Evolutionary conservation across 352 stramenopile genomes (phyloP).

Genomic region (Pythium chondricola): DNA sequence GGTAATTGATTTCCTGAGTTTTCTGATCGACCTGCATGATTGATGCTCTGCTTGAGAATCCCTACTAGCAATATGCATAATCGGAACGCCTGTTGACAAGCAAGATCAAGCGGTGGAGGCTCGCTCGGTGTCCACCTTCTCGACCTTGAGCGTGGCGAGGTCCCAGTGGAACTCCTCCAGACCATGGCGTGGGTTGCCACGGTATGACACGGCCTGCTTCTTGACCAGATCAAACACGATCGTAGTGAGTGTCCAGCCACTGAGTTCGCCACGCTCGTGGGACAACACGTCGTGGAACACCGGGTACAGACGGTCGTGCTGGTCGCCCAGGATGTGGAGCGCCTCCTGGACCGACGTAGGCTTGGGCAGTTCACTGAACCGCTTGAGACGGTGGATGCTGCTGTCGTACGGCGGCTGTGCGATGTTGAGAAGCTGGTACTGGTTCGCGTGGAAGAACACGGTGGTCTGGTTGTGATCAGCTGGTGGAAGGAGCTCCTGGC

Average conservation of each 20-base stretch:
- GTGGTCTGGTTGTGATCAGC: conserved; percentile 13
- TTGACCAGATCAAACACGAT: conserved; percentile 52
- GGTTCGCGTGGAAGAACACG: conserved; percentile 66
- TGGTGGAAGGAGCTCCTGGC: conserved; percentile 30
- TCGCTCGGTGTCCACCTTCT: conserved; percentile 4
- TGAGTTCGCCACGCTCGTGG: conserved; percentile 50
- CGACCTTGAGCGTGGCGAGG: conserved; percentile 31
- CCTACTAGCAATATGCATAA: background rate
- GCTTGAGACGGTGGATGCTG: conserved; percentile 53
- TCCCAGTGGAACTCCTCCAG: conserved; percentile 40
- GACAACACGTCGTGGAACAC: conserved; percentile 63
- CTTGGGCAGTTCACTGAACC: conserved; percentile 43
- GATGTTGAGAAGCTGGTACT: conserved; percentile 65
- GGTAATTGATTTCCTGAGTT: no score
- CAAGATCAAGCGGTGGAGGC: no score
- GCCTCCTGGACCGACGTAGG: conserved; percentile 37
- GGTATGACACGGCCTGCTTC: conserved; percentile 40
- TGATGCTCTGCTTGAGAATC: background rate
- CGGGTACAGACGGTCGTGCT: conserved; percentile 47
- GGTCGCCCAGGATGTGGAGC: conserved; percentile 56
- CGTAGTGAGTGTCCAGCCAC: conserved; percentile 64
- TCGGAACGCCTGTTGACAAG: no score
- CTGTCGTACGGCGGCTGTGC: conserved; percentile 56
- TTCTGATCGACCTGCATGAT: background rate
- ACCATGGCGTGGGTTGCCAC: conserved; percentile 31